Percentiles rank a stretch among this genome's conserved stretches.
These are phyloP conservation scores for Hibiscus mutabilis DNA, from an alignment of 345 rosid species.

Conservation along the genomic window DNA sequence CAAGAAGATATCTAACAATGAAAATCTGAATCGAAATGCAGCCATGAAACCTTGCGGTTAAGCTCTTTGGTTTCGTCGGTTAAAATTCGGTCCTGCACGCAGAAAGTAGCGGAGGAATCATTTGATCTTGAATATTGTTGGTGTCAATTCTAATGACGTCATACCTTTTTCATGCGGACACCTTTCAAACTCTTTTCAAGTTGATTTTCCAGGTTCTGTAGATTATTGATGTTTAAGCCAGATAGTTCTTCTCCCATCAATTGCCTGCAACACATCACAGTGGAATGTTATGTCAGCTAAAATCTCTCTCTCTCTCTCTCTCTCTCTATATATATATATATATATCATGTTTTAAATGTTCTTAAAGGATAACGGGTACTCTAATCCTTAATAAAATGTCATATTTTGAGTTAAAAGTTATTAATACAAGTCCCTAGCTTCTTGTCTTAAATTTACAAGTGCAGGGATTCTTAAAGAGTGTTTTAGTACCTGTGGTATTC, in stretches of 20 bases:
- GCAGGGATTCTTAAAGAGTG: neutral
- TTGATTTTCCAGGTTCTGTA: constrained; percentile 63
- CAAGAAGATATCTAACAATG: neutral
- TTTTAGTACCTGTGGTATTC: constrained; percentile 57
- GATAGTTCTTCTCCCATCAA: constrained; percentile 31
- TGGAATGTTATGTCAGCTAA: neutral
- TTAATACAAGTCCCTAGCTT: no score
- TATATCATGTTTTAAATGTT: no score
- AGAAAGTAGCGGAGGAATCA: neutral
- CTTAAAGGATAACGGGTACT: neutral
- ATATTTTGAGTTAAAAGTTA: neutral
- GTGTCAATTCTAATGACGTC: neutral
- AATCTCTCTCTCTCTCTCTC: no score
- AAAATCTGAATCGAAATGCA: neutral
- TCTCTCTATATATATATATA: no score
- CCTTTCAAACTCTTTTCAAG: constrained; percentile 63
- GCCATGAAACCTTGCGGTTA: constrained; percentile 41
- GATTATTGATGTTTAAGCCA: constrained; percentile 47
- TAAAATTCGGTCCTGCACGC: constrained; percentile 50
- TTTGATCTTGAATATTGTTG: neutral
- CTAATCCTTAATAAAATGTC: constrained; percentile 12
- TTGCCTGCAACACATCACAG: constrained; percentile 25
- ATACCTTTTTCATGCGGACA: constrained; percentile 63
- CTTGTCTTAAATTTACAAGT: no score
- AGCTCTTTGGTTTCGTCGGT: constrained; percentile 51